Base-by-base conservation (phyloP, 305 asterid species). In the Fraxinus platypoda region DNA sequence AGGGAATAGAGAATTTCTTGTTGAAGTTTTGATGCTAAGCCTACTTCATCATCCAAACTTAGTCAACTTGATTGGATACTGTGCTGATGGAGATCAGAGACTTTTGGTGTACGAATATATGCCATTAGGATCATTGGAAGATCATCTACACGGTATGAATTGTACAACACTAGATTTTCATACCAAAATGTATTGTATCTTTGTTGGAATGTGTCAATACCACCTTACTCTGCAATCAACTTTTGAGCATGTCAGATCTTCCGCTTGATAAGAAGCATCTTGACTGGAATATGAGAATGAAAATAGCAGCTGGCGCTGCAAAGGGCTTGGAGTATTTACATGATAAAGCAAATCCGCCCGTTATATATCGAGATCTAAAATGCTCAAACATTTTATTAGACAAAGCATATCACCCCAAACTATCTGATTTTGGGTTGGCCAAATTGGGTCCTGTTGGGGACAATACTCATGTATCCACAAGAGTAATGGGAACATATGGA, bases 11-110 rank as follows among this genome's bases (percentile, higher is more conserved):
- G 97, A 92, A 89, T 94, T 94, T 83, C 91, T 94, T 21, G 97
- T 92, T 3, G 97, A 94, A 87, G 98, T 94, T 28, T 83, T 94
- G 86, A 94, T 94, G 95, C 77, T 94, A 78, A 91, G 97, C 84
- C 86, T 90, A 68, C 97, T 94, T 88, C 97, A 94, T 86, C 97
- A 94, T 86, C 87, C 95, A 9, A 91, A 94, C 85, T 85, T 94
- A 83, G 98, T 94, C 43, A 94, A 92, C 86, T 87, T 94, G 88
- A 93, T 90, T 33, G 98, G 98, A 78, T 92, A 94, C 52, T 94
- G 98, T 88, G 97, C 97, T 76, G 98, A 94, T 86, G 98, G 98
- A 84, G 98, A 94, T 89, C 97, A 94, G 74, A 90, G 97, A 81
- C 95, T 94, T 85, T 88, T 94, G 88, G 98, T 92, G 79, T 92